A percentile compares a stretch with the other conserved stretches of the same genome.
phyloP scores from a whole-genome alignment of 352 stramenopile species.

The Phytophthora colocasiae region DNA sequence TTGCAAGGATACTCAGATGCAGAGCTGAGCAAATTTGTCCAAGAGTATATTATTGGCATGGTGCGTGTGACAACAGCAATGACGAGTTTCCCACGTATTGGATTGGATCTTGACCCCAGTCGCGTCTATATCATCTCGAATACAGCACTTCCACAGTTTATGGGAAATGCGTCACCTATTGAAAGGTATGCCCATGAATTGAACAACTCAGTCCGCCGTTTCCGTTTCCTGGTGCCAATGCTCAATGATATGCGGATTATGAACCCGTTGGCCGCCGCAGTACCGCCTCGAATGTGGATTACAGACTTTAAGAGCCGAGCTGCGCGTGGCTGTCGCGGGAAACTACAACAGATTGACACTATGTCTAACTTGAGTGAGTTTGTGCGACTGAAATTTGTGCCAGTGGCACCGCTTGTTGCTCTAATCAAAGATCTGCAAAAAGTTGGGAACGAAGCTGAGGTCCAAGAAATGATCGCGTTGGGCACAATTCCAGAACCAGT shows the following conservation, averaged over 20 bases:
- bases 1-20: constrained; percentile 54
- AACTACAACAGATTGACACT: constrained; percentile 76
- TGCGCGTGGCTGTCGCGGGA: constrained; percentile 51
- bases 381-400: constrained; percentile 47
- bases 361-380: constrained; percentile 61
- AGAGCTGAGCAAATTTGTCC: constrained; percentile 55
- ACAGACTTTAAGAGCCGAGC: constrained; percentile 36
- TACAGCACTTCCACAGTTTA: constrained; percentile 3
- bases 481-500: constrained; percentile 36
- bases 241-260: constrained; percentile 52
- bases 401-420: constrained; percentile 36
- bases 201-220: constrained; percentile 46
- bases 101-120: constrained; percentile 35
- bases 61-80: constrained; percentile 54
- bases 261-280: constrained; percentile 35
- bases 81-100: constrained; percentile 35
- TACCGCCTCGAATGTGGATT: constrained; percentile 42
- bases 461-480: constrained; percentile 46
- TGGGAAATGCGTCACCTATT: constrained; percentile 42
- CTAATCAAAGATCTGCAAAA: constrained; percentile 57
- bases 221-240: constrained; percentile 50
- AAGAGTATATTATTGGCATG: constrained; percentile 58
- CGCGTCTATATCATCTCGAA: constrained; percentile 42
- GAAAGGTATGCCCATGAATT: constrained; percentile 46
- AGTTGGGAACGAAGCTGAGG: constrained; percentile 33